Conservation (phyloP, 2,329 filamentous ascomycete genomes). For the Penicillium occitanis region DNA sequence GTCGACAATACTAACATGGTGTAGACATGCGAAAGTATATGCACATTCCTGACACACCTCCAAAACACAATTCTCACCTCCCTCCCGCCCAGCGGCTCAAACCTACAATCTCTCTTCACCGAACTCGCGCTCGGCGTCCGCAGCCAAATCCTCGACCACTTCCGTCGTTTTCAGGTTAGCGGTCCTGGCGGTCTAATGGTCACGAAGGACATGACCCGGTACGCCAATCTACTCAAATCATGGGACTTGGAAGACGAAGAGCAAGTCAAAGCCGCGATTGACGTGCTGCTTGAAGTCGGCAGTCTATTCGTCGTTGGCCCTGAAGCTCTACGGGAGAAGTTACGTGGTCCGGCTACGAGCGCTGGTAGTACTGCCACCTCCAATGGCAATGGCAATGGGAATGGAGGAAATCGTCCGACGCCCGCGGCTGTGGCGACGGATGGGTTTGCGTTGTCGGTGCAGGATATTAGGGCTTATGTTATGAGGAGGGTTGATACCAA, state of each 20-base stretch:
- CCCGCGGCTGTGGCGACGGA: conserved; percentile 43
- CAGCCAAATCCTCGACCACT: conserved; percentile 80
- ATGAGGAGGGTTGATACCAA: conserved; percentile 79
- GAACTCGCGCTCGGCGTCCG: conserved; percentile 81
- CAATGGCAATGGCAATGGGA: conserved; percentile 30
- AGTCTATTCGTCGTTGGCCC: conserved; percentile 92
- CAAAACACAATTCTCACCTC: conserved; percentile 64
- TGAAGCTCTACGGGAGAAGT: conserved; percentile 71
- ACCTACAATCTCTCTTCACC: conserved; percentile 76
- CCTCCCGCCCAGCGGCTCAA: conserved; percentile 64
- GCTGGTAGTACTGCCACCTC: not conserved
- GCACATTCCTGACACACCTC: conserved; percentile 72
- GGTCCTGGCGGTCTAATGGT: conserved; percentile 93
- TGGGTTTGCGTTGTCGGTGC: conserved; percentile 49
- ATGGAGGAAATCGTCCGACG: conserved; percentile 28
- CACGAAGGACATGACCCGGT: conserved; percentile 92
- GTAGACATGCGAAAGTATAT: conserved; percentile 73
- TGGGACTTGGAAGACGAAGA: conserved; percentile 71
- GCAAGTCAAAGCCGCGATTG: conserved; percentile 58
- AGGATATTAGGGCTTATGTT: conserved; percentile 75
- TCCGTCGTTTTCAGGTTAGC: conserved; percentile 91
- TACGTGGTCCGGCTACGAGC: conserved; percentile 58
- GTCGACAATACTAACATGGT: conserved; percentile 25
- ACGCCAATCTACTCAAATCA: conserved; percentile 78
- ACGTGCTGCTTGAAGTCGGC: conserved; percentile 88